Percentiles rank a stretch among this genome's conserved stretches.
phyloP scores from a whole-genome alignment of 2,329 filamentous ascomycete genomes.

The Aspergillus pseudonomiae region DNA sequence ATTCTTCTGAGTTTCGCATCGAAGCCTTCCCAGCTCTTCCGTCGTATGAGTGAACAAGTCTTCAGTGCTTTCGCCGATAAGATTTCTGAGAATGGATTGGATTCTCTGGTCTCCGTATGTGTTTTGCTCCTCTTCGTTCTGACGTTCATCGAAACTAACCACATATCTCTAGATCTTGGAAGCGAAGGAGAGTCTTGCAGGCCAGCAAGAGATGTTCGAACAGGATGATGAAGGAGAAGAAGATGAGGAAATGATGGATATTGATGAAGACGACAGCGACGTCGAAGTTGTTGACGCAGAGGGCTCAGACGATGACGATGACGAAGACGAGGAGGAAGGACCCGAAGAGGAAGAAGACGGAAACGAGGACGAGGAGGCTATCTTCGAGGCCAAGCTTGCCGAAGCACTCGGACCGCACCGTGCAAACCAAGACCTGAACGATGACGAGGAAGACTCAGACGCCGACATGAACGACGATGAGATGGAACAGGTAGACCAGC shows the following conservation, averaged over 20 bases:
- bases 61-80: slow-evolving; percentile 80
- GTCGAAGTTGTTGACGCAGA: slow-evolving; percentile 47
- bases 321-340: slow-evolving; percentile 46
- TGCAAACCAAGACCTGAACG: slow-evolving; percentile 59
- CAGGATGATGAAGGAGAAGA: slow-evolving; percentile 64
- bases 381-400: slow-evolving; percentile 75
- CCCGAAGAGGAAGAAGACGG: slow-evolving; percentile 28
- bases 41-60: slow-evolving; percentile 83
- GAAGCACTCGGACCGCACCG: slow-evolving; percentile 73
- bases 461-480: slow-evolving; percentile 93
- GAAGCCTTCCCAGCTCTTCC: slow-evolving; percentile 79
- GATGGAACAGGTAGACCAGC: slow-evolving; percentile 86
- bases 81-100: slow-evolving; percentile 72
- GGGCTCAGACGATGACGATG: slow-evolving; percentile 34
- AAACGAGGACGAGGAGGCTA: slow-evolving; percentile 57
- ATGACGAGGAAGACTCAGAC: slow-evolving; percentile 60
- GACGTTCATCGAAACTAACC: neutral
- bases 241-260: slow-evolving; percentile 56
- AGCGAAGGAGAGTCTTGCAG: slow-evolving; percentile 77
- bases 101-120: slow-evolving; percentile 57
- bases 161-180: slow-evolving; percentile 62
- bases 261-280: slow-evolving; percentile 43
- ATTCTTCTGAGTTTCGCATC: slow-evolving; percentile 88
- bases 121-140: neutral
- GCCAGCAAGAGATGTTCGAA: slow-evolving; percentile 84